Percentiles rank a stretch among this genome's conserved stretches.
Evolutionary conservation across 148 eudicot species (phyloP).

Genomic region (Heliosperma pusillum): DNA sequence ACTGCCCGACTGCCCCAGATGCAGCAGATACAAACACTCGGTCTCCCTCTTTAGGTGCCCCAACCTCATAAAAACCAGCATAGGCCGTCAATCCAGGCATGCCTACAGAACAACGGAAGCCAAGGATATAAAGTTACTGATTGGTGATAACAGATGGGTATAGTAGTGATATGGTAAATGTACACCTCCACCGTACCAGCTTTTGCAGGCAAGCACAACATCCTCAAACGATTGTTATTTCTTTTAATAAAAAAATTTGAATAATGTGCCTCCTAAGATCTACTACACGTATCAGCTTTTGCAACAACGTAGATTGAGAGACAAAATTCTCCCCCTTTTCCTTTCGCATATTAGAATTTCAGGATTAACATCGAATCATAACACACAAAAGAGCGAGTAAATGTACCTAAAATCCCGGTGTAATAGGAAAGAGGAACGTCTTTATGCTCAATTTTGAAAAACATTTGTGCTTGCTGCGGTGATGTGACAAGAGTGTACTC

Average conservation of each 20-base stretch:
- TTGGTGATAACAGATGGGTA: too few relatives aligned
- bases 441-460: constrained; percentile 36
- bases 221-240: too few relatives aligned
- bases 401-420: constrained; percentile 37
- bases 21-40: constrained; percentile 44
- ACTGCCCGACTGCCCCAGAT: constrained; percentile 39
- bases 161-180: too few relatives aligned
- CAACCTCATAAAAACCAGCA: constrained; percentile 33
- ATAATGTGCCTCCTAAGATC: too few relatives aligned
- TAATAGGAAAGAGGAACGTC: constrained; percentile 42
- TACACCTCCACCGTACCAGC: too few relatives aligned
- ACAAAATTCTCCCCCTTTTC: neutral
- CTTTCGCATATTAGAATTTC: too few relatives aligned
- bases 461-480: constrained; percentile 17
- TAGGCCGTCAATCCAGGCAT: constrained; percentile 47
- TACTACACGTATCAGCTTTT: too few relatives aligned
- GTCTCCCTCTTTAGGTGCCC: constrained; percentile 42
- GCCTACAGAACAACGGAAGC: constrained; percentile 16
- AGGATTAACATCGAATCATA: too few relatives aligned
- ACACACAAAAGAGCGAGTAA: neutral
- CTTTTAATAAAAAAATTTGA: too few relatives aligned
- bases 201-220: too few relatives aligned
- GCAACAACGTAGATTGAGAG: too few relatives aligned
- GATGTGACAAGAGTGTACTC: constrained; percentile 26
- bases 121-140: too few relatives aligned